phyloP scores from a whole-genome alignment of 352 stramenopile genomes.

The Phytopythium aichiense region DNA sequence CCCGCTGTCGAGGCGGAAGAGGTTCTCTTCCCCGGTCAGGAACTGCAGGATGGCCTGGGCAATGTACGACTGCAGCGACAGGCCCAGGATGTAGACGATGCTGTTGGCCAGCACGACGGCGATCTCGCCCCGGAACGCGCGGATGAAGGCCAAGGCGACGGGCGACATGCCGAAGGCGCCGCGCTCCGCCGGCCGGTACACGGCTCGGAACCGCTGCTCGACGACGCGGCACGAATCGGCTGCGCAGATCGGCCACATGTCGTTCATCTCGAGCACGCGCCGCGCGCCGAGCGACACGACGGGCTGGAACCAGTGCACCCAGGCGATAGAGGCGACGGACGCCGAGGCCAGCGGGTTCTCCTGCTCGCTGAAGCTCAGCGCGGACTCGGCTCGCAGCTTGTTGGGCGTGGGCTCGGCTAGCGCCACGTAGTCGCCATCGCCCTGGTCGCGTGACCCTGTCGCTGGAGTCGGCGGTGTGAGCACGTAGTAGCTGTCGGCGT shows the following conservation, averaged over 20 bases:
- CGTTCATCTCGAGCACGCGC: conserved; percentile 14
- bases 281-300: conserved; percentile 22
- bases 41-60: conserved; percentile 17
- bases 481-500: not conserved
- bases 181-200: conserved; percentile 9
- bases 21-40: conserved; percentile 10
- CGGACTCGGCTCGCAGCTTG: not conserved
- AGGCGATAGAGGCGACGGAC: conserved; percentile 18
- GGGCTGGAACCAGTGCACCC: conserved; percentile 20
- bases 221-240: conserved; percentile 13
- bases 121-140: conserved; percentile 11
- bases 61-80: conserved; percentile 17
- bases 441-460: not conserved
- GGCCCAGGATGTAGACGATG: conserved; percentile 16
- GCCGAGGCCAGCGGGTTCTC: conserved; percentile 20
- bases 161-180: conserved; percentile 9
- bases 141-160: conserved; percentile 10
- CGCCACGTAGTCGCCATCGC: not conserved
- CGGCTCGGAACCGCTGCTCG: conserved; percentile 9
- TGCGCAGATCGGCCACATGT: conserved; percentile 19
- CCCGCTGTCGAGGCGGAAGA: conserved; percentile 11
- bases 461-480: not conserved
- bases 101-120: conserved; percentile 11
- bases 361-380: conserved; percentile 6
- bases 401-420: not conserved